Evolutionary conservation across 352 stramenopile genomes (phyloP), one percentile per base, ranked within the genome.

Genomic region (Phytophthora ohioensis): DNA sequence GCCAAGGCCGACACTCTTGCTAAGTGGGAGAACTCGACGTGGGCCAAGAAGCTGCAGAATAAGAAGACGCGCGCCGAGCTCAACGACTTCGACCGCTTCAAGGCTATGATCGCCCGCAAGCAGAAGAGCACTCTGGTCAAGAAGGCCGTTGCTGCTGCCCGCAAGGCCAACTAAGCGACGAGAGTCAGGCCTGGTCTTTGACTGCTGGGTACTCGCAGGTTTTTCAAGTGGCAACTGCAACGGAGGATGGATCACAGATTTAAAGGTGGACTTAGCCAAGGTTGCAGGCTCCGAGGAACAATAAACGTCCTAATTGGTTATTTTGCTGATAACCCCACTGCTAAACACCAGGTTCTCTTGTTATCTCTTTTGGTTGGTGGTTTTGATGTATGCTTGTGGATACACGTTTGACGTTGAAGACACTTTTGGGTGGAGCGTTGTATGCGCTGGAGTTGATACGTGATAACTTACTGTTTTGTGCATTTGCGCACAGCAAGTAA

Each of bases 61-160:
- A 99, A 99, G 92, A 98, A 97, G 80, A 98, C 91, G 64, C 96
- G 98, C 67, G 93, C 92, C 38, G 79, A 80, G 67, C 86, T 99
- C 30, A 97, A 78, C 69, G 98, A 99, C 91, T 99, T 99, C 74
- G 97, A 99, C 78, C 92, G 98, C 79, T 99, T 99, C 88, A 99
- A 99, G 95, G 89, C 98, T 67, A 99, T 99, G 97, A 97, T 99
- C 76, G 98, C 97, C 47, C 97, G 97, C 82, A 99, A 99, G 94
- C 96, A 99, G 83, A 99, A 99, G 91, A 93, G 86, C 67, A 85
- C 83, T 45, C 91, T 99, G 62, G 91, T 99, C 80, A 97, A 97
- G 80, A 98, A 98, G 84, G 73, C 85, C 42, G 65, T 93, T 47
- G 89, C 89, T 54, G 85, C 86, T 13, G 67, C 81, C 55, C 88